Evolutionary conservation across 2,329 filamentous ascomycete species (phyloP), one percentile per base, ranked within the genome.

Genomic region (Xylariales sp.): DNA sequence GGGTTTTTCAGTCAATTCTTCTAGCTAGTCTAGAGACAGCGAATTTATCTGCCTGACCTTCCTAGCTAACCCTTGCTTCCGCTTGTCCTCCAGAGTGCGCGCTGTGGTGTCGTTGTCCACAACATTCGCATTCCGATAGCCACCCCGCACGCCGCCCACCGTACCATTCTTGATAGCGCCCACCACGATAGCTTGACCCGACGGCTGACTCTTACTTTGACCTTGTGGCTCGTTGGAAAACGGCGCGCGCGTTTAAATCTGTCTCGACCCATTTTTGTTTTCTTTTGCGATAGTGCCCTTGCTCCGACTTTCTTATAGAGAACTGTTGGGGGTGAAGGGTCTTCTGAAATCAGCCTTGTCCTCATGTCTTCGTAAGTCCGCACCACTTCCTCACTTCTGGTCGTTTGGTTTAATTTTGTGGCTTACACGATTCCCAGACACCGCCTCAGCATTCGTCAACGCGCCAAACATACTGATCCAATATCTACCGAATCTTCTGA

Each of bases 311-410:
- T 67, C 61, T 65, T 51, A 24, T 52, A 49, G 53, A 42, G 59
- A 63, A 66, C 64, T 51, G 67, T 72, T 62, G 67, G 56, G 64
- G 63, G 69, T 61, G 56, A 62, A 69, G 59, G 60, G 61, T 57
- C 59, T 56, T 53, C 52, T 31, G 49, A 48, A 47, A 41, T 51
- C 51, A 47, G 51, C 41, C 46, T 53, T 47, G 59, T 55, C 62
- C 60, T 16, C 35, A 38, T 38, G 35, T 38, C 35, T 13, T 6
- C 28, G 28, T 30, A 15, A 15, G 28, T 30, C 10, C 7, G n/a
- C n/a, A n/a, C n/a, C n/a, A n/a, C n/a, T n/a, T n/a, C n/a, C n/a
- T n/a, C n/a, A n/a, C n/a, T n/a, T n/a, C n/a, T n/a, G n/a, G n/a
- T n/a, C n/a, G n/a, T n/a, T n/a, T n/a, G n/a, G n/a, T n/a, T n/a